These are phyloP conservation scores for Ceratobasidium sp. DNA, from an alignment of 1,284 basidiomycete genomes.

Conservation along the genomic window DNA sequence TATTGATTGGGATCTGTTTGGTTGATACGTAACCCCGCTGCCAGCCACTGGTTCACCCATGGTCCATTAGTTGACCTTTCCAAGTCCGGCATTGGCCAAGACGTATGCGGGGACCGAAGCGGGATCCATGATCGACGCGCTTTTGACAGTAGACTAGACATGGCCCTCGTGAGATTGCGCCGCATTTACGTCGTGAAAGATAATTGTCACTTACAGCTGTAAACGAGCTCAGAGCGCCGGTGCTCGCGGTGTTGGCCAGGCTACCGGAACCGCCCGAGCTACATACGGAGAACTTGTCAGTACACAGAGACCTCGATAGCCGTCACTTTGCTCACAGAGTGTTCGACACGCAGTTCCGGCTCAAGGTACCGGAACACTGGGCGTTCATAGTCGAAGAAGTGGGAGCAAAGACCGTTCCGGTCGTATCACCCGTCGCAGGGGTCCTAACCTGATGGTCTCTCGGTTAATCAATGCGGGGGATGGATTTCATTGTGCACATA, in stretches of 20 bases:
- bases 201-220: no score
- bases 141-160: conserved; percentile 13
- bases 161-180: no score
- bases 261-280: not conserved
- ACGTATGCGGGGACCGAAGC: conserved; percentile 13
- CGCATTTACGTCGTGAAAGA: no score
- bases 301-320: no score
- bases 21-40: not conserved
- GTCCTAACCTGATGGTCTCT: conserved; percentile 12
- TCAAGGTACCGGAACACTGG: not conserved
- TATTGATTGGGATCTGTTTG: no score
- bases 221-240: not conserved
- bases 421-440: not conserved
- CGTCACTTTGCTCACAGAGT: not conserved
- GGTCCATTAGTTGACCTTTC: conserved; percentile 28
- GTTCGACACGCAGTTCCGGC: conserved; percentile 1
- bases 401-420: conserved; percentile 4
- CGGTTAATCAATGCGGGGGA: not conserved
- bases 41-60: not conserved
- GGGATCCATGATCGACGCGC: conserved; percentile 29
- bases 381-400: not conserved
- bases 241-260: not conserved
- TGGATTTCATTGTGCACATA: not conserved
- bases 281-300: no score
- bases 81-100: conserved; percentile 28